Evolutionary conservation across 257 asterid genomes (phyloP).

Genomic region (Cinchona pubescens): DNA sequence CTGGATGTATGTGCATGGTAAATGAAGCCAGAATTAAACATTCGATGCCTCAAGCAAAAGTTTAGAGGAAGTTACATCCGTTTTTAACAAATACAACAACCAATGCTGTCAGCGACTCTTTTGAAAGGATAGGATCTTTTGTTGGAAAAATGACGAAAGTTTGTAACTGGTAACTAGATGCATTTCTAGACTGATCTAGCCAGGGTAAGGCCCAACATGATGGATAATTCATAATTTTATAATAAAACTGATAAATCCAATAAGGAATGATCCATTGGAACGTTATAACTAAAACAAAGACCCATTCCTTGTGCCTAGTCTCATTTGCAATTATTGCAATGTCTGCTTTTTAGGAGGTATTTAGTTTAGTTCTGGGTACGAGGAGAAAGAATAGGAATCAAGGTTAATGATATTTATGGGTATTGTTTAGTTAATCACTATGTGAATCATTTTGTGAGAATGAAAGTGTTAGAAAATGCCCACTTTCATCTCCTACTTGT

Average conservation of each 20-base stretch:
- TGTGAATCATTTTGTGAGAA: no score
- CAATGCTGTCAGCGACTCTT: background rate
- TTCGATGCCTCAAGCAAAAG: no score
- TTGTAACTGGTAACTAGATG: background rate
- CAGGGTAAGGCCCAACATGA: background rate
- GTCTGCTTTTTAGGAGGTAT: no score
- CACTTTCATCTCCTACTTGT: no score
- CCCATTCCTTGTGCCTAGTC: background rate
- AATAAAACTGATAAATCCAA: background rate
- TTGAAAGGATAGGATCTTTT: background rate
- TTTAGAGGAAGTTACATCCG: background rate
- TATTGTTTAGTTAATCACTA: no score
- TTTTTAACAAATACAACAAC: no score
- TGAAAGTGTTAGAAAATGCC: no score
- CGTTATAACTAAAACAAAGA: background rate
- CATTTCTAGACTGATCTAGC: background rate
- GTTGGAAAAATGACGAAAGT: background rate
- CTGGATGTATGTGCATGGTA: background rate
- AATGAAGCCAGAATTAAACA: background rate
- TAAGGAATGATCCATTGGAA: background rate
- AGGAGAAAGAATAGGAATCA: no score
- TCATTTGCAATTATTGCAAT: background rate
- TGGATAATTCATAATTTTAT: background rate
- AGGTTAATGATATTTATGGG: no score
- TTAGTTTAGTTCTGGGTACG: no score